Base-by-base conservation (phyloP, 176 grass and related monocot genomes). In the Avena insularis region DNA sequence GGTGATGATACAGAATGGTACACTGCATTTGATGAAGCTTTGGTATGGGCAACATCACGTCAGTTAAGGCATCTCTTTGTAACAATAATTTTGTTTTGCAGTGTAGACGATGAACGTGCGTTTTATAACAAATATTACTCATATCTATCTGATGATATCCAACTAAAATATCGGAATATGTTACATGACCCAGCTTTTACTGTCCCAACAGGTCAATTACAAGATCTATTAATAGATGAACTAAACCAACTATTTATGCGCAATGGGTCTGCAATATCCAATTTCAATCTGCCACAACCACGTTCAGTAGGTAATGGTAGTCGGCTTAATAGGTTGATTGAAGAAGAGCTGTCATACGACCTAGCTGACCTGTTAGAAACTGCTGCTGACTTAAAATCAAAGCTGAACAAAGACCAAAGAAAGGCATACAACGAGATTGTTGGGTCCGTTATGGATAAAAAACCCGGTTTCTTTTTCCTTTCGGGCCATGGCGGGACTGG, bases 401-500 rank as follows among this genome's bases (percentile, higher is more conserved):
- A 48, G 1, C 1, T 81, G 0, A 81, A 81, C 15, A 0, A 3
- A 19, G 11, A 66, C 1, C 59, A 65, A 10, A 0, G 9, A 1
- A 9, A 5, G 0, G 59, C 60, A 17, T 81, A 49, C 2, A 2
- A 66, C 1, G 27, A 66, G 17, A 65, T 81, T 49, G 21, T 66
- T 10, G 12, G 3, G 0, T 49, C 14, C 50, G 79, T 65, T 6
- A 49, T 4, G 21, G 3, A 17, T 12, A 12, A 14, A 1, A 16
- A 14, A 15, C 7, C 43, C 11, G 60, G 27, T 1, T 63, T 87
- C 1, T 87, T n/a, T 9, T 87, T 87, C 55, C 59, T 87, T 21
- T 87, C 47, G 0, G 60, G 76, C 0, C 40, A 86, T 79, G 72
- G 74, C 7, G 23, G 59, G 0, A 87, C 85, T 12, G 61, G 85